Conservation (phyloP, 140 eudicot genomes). For the Cichorium intybus region DNA sequence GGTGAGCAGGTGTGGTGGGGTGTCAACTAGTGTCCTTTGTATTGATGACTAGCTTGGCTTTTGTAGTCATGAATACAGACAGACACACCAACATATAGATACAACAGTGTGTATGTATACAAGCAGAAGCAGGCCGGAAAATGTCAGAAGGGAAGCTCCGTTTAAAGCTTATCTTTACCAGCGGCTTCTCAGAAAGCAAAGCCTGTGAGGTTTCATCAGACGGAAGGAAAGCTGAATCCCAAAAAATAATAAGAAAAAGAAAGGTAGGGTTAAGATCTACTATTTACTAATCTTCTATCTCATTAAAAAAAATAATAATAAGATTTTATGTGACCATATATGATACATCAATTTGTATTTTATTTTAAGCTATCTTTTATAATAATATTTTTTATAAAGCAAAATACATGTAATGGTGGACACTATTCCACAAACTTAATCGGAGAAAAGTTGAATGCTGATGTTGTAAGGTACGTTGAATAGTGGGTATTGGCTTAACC, state of each 20-base stretch:
- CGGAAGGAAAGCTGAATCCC: slow-evolving; percentile 10
- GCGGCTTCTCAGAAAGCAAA: slow-evolving; percentile 49
- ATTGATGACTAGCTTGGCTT: slow-evolving; percentile 72
- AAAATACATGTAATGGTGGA: neutral
- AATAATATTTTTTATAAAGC: too few species aligned
- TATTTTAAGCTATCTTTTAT: too few species aligned
- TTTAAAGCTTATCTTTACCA: slow-evolving; percentile 40
- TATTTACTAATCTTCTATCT: neutral
- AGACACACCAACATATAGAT: slow-evolving; percentile 27
- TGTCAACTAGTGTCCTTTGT: slow-evolving; percentile 46
- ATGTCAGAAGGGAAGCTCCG: slow-evolving; percentile 43
- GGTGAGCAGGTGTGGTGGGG: slow-evolving; percentile 24
- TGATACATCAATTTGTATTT: too few species aligned
- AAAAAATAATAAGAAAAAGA: neutral
- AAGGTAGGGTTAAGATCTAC: neutral
- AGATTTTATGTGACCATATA: too few species aligned
- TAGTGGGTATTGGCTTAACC: too few species aligned
- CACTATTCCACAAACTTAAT: too few species aligned
- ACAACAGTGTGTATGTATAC: slow-evolving; percentile 3
- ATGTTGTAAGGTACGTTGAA: too few species aligned
- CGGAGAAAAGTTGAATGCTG: too few species aligned
- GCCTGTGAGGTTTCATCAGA: slow-evolving; percentile 35
- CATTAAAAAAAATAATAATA: neutral
- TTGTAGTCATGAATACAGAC: slow-evolving; percentile 40
- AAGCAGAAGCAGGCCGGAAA: slow-evolving; percentile 32